Evolutionary conservation across 208 protist species (phyloP).

Genomic region (Crithidia mellificae): DNA sequence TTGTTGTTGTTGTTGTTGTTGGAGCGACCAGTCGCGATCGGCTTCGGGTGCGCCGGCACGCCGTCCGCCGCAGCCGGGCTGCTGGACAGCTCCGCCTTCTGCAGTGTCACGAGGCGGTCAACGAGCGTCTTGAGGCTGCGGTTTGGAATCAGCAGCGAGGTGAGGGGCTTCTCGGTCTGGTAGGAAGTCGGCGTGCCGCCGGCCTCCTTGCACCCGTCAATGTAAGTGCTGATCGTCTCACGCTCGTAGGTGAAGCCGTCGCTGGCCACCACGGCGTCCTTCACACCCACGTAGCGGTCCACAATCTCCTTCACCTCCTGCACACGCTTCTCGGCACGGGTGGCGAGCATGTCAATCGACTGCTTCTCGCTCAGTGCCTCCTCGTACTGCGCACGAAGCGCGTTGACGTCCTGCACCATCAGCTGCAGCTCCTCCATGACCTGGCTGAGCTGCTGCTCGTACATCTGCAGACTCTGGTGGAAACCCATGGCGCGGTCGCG

Average conservation of each 20-base stretch:
- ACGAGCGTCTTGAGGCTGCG: conserved; percentile 77
- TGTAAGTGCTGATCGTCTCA: conserved; percentile 76
- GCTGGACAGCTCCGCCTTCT: conserved; percentile 26
- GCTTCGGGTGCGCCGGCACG: conserved; percentile 13
- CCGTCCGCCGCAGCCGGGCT: conserved; percentile 10
- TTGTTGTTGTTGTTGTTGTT: conserved; percentile 9
- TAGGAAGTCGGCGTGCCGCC: conserved; percentile 69
- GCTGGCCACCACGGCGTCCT: conserved; percentile 86
- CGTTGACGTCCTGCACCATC: conserved; percentile 44
- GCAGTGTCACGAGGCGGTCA: conserved; percentile 54
- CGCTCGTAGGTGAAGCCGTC: conserved; percentile 93
- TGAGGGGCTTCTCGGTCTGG: conserved; percentile 66
- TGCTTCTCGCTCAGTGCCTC: conserved; percentile 57
- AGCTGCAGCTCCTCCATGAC: conserved; percentile 48
- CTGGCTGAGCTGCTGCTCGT: conserved; percentile 47
- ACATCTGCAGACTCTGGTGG: conserved; percentile 43
- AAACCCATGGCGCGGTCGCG: conserved; percentile 40
- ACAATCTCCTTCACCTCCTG: conserved; percentile 60
- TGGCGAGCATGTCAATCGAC: conserved; percentile 44
- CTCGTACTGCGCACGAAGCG: conserved; percentile 65
- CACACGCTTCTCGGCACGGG: conserved; percentile 56
- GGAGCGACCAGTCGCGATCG: conserved; percentile 15
- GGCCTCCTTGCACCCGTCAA: conserved; percentile 50
- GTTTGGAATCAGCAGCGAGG: conserved; percentile 76
- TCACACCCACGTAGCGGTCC: conserved; percentile 66